Evolutionary conservation across 2,329 filamentous ascomycete genomes (phyloP), one percentile per base, ranked within the genome.

Genomic region (Neurospora crassa): DNA sequence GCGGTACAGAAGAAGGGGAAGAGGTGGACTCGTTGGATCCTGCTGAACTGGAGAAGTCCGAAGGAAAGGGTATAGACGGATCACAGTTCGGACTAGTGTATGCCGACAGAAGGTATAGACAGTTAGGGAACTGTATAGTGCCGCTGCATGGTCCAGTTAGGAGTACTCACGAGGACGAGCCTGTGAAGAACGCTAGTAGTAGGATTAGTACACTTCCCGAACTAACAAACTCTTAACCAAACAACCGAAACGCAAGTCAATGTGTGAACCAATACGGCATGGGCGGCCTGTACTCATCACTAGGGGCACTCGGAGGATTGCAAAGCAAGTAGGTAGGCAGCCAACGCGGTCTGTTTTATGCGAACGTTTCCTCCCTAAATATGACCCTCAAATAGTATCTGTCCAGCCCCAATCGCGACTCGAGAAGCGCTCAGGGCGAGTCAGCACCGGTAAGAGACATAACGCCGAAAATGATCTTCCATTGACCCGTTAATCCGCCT

Each of bases 71-170:
- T 63, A 34, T 5, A 34, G 29, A 63, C 16, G 14, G 6, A 29
- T 63, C 34, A 24, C 53, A 37, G 68, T 84, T 85, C 76, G 84
- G 82, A 18, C 77, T 87, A 74, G 78, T 83, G 29, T 87, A 87
- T 77, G 83, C 83, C 67, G 83, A 87, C 78, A 79, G 85, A 70
- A 80, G 76, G 73, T 87, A 86, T 74, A 80, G 85, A 67, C 80
- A 80, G 71, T 74, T 84, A 24, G 83, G 83, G 14, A 92, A 92
- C 0, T 77, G 74, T 71, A 74, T 77, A n/a, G 71, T 90, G 90
- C 41, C 85, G 87, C 79, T 92, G 93, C 29, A 83, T 83, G 1
- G 43, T 59, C 47, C 29, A 40, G 40, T 69, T 43, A 69, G 68
- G 68, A 47, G 53, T 63, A 63, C 53, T 63, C 53, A 63, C 53